Evolutionary conservation across 2,329 filamentous ascomycete genomes (phyloP).

Genomic region (Trichophyton mentagrophytes): DNA sequence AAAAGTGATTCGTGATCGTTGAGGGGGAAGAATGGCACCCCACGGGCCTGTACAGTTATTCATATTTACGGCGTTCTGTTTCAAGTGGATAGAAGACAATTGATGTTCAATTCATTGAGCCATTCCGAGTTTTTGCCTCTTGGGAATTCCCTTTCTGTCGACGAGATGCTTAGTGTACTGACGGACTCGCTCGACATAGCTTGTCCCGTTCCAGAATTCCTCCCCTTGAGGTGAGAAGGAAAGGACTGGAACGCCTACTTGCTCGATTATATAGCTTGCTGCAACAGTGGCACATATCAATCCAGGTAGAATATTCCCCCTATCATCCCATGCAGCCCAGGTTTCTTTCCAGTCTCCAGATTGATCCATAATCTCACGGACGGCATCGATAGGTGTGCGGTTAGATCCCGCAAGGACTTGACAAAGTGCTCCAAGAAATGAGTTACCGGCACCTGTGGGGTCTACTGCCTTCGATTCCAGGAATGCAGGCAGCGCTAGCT

Average conservation of each 20-base stretch:
- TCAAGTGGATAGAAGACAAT: conserved; percentile 5
- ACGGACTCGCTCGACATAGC: conserved; percentile 33
- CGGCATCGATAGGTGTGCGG: conserved; percentile 20
- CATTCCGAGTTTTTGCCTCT: background rate
- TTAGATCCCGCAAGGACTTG: conserved; percentile 40
- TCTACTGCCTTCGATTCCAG: conserved; percentile 59
- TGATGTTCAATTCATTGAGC: conserved; percentile 8
- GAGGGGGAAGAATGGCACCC: background rate
- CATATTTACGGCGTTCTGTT: conserved; percentile 1
- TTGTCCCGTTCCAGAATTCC: conserved; percentile 35
- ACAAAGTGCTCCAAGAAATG: conserved; percentile 57
- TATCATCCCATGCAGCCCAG: conserved; percentile 36
- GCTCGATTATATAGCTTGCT: conserved; percentile 88
- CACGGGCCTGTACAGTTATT: conserved; percentile 2
- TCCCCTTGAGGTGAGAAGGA: conserved; percentile 20
- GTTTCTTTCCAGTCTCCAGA: conserved; percentile 41
- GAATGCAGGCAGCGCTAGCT: conserved; percentile 65
- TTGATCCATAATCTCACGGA: conserved; percentile 31
- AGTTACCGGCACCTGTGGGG: conserved; percentile 87
- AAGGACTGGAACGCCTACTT: conserved; percentile 62
- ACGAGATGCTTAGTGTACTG: conserved; percentile 33
- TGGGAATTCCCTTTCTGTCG: conserved; percentile 22
- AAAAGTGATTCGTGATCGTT: conserved; percentile 7
- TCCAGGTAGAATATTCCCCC: conserved; percentile 46
- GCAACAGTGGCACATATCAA: conserved; percentile 67